Evolutionary conservation across 2,329 filamentous ascomycete genomes (phyloP).

Genomic region (Colletotrichum sp.): DNA sequence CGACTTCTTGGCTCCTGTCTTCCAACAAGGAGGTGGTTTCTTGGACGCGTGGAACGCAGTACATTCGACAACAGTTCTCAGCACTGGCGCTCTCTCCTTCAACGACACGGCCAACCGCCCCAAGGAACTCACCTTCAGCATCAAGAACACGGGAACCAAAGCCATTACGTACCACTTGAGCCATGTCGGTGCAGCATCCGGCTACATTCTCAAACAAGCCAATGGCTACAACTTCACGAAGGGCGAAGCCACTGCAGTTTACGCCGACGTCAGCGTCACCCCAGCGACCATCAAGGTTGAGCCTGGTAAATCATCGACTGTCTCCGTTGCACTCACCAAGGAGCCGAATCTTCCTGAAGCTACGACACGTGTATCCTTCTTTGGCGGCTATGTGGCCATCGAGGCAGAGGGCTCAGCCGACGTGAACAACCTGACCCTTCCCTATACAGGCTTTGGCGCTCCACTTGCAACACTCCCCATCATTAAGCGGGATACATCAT

Average conservation of each 20-base stretch:
- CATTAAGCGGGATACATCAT: neutral
- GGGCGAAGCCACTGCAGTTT: neutral
- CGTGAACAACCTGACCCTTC: neutral
- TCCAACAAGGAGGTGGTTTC: constrained; percentile 43
- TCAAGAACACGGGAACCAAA: constrained; percentile 37
- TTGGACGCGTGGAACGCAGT: constrained; percentile 40
- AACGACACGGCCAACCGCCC: constrained; percentile 44
- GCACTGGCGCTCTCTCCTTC: constrained; percentile 37
- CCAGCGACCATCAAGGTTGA: constrained; percentile 22
- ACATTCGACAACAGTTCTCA: constrained; percentile 35
- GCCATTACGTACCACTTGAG: constrained; percentile 35
- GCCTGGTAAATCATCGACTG: constrained; percentile 10
- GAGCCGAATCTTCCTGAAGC: constrained; percentile 9
- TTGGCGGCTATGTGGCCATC: constrained; percentile 32
- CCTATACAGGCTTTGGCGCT: constrained; percentile 4
- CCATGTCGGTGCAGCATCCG: constrained; percentile 30
- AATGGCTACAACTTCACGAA: neutral
- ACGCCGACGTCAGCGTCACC: neutral
- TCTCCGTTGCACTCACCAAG: constrained; percentile 23
- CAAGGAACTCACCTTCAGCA: constrained; percentile 32
- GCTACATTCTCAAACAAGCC: constrained; percentile 31
- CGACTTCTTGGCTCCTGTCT: constrained; percentile 30
- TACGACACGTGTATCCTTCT: constrained; percentile 29
- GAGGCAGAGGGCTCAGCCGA: constrained; percentile 9
- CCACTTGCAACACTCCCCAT: neutral